Conservation (phyloP, 83 land plant species). For the Picea abies region DNA sequence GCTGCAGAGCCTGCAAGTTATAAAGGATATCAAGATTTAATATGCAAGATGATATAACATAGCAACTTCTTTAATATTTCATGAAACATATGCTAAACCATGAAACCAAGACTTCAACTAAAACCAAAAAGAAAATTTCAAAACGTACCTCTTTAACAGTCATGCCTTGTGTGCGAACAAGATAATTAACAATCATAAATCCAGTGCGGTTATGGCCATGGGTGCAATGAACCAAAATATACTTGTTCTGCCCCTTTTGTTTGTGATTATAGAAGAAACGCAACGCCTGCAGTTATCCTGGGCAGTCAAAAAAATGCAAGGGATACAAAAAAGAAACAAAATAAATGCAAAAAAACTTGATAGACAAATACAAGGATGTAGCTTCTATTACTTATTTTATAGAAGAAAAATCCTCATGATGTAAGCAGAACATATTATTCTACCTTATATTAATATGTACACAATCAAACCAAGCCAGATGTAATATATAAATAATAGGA, state of each 20-base stretch:
- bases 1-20: constrained; percentile 62
- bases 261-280: constrained; percentile 57
- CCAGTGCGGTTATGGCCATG: constrained; percentile 99
- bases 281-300: constrained; percentile 51
- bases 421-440: neutral
- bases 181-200: constrained; percentile 87
- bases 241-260: constrained; percentile 49
- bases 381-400: neutral
- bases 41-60: neutral
- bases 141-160: constrained; percentile 67
- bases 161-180: constrained; percentile 60
- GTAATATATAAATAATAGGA: neutral
- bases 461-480: neutral
- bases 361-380: neutral
- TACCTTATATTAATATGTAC: neutral
- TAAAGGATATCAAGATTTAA: constrained; percentile 4
- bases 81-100: neutral
- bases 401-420: neutral
- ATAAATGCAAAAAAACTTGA: neutral
- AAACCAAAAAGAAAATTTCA: neutral
- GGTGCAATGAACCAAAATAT: constrained; percentile 93
- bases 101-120: neutral
- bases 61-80: neutral
- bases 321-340: neutral
- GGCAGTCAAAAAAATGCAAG: neutral